A percentile compares a stretch with the other conserved stretches of the same genome.
Evolutionary conservation across 2,329 filamentous ascomycete species (phyloP).

Genomic region (Paramyrothecium sp.): DNA sequence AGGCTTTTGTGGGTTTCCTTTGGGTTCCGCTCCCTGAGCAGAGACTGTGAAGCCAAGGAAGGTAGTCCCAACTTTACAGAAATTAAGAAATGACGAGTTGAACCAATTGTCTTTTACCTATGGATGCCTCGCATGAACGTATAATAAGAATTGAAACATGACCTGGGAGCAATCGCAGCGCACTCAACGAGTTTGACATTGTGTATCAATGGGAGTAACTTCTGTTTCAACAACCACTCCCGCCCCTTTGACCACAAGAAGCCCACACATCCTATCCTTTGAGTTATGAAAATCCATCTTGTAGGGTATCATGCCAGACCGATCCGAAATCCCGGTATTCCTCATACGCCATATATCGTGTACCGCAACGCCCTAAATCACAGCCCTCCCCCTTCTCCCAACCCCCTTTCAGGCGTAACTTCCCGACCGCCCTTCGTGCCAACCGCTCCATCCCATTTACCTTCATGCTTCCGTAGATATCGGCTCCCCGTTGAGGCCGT

Average conservation of each 20-base stretch:
- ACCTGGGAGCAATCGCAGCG: no score
- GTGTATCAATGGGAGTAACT: no score
- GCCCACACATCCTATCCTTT: no score
- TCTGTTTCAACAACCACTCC: no score
- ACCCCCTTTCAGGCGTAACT: no score
- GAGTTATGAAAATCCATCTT: background rate
- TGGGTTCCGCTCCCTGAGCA: background rate
- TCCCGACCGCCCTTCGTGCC: no score
- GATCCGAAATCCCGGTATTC: slow-evolving; percentile 14
- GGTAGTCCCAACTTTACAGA: slow-evolving; percentile 13
- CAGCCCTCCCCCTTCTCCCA: slow-evolving; percentile 7
- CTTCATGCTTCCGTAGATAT: slow-evolving; percentile 21
- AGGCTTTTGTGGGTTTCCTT: background rate
- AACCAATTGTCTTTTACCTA: no score
- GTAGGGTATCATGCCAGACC: slow-evolving; percentile 19
- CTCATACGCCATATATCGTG: slow-evolving; percentile 5
- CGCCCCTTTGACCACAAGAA: no score
- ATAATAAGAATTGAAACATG: no score
- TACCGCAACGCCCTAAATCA: no score
- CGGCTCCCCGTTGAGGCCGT: slow-evolving; percentile 36
- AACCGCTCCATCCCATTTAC: background rate
- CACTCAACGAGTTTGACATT: no score
- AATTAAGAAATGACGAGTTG: background rate
- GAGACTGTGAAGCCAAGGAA: background rate
- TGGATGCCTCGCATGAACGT: no score